A percentile compares a stretch with the other conserved stretches of the same genome.
These are phyloP conservation scores for Pleurotus ostreatus DNA, from an alignment of 768 basidiomycete genomes.

Conservation along the genomic window DNA sequence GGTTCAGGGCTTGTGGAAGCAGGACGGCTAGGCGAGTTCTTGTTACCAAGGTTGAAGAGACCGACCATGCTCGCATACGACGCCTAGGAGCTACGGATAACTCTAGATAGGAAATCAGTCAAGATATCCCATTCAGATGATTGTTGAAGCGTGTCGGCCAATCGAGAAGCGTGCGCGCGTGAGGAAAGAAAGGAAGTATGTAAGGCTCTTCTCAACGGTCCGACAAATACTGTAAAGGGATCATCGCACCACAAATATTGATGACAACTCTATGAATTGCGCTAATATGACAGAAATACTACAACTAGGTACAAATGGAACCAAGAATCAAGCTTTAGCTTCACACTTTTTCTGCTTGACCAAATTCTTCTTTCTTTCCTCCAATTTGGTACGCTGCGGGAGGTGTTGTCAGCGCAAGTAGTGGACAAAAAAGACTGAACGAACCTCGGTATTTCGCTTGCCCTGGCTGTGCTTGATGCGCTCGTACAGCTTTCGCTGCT, in stretches of 20 bases:
- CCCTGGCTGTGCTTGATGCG: constrained; percentile 86
- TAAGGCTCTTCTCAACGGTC: too few relatives aligned
- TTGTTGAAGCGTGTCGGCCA: neutral
- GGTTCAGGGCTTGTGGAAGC: neutral
- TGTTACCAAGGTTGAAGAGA: constrained; percentile 1
- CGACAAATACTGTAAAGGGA: too few relatives aligned
- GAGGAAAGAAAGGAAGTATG: neutral
- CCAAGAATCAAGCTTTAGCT: constrained; percentile 17
- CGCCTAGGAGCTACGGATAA: neutral
- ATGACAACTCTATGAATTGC: too few relatives aligned
- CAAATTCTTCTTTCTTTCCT: constrained; percentile 52
- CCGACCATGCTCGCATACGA: constrained; percentile 4
- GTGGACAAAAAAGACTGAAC: constrained; percentile 20
- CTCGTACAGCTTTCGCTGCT: constrained; percentile 89
- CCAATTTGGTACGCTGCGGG: constrained; percentile 55
- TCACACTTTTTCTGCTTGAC: constrained; percentile 48
- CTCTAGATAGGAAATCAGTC: constrained; percentile 12
- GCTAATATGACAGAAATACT: too few relatives aligned
- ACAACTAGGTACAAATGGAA: too few relatives aligned
- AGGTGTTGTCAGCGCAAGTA: neutral
- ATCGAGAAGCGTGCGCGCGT: neutral
- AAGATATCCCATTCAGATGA: constrained; percentile 24
- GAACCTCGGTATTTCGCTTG: constrained; percentile 76
- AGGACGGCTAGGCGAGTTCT: neutral
- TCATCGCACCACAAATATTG: too few relatives aligned